Percentiles rank a stretch among this genome's conserved stretches.
phyloP scores from a whole-genome alignment of 306 rosid genomes.

The Lablab purpureus region DNA sequence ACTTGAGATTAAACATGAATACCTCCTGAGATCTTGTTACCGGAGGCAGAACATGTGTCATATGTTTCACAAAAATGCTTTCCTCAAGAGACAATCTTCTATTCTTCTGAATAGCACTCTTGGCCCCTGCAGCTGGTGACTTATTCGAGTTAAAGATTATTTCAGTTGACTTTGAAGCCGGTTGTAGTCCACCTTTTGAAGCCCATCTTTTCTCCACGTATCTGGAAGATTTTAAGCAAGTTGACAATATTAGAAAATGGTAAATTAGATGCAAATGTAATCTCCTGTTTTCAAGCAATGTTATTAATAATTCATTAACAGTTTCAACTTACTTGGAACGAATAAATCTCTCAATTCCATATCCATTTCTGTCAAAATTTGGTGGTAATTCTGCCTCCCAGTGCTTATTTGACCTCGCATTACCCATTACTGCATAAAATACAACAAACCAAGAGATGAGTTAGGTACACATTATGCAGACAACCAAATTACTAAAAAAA shows the following conservation, averaged over 20 bases:
- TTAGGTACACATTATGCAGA: constrained; percentile 30
- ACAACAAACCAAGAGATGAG: constrained; percentile 37
- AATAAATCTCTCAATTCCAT: constrained; percentile 63
- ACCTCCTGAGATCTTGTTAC: constrained; percentile 59
- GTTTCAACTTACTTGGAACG: constrained; percentile 66
- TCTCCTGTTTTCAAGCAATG: constrained; percentile 22
- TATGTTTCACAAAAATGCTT: constrained; percentile 61
- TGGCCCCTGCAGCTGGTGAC: constrained; percentile 43
- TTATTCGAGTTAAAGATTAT: constrained; percentile 36
- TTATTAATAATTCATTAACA: constrained; percentile 39
- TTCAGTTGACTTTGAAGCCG: constrained; percentile 53
- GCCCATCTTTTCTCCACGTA: constrained; percentile 80
- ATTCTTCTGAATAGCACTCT: constrained; percentile 48
- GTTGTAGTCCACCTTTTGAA: constrained; percentile 46
- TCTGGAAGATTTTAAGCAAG: constrained; percentile 59
- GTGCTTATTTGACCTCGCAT: constrained; percentile 68
- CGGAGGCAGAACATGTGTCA: constrained; percentile 46
- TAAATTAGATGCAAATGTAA: constrained; percentile 32
- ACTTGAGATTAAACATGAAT: constrained; percentile 41
- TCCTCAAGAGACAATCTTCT: constrained; percentile 85
- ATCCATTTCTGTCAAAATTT: constrained; percentile 59
- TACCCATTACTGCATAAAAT: constrained; percentile 71
- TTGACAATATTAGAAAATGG: constrained; percentile 39
- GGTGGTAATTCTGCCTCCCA: constrained; percentile 84
- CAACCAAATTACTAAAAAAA: neutral